phyloP scores from a whole-genome alignment of 106 monocot species.

The Acorus gramineus region DNA sequence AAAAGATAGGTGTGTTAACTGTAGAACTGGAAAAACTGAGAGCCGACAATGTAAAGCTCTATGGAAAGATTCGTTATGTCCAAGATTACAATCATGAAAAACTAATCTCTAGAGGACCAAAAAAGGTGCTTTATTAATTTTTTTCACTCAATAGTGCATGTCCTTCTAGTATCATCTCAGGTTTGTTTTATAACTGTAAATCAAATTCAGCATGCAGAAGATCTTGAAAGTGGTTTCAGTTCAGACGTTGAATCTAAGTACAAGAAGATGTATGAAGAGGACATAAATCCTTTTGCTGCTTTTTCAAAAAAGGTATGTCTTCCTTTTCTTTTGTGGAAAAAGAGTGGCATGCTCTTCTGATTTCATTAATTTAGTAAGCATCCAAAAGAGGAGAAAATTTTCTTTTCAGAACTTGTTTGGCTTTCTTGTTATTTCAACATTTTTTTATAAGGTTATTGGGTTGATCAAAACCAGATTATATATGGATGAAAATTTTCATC shows the following conservation, averaged over 20 bases:
- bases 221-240: constrained; percentile 85
- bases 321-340: not conserved
- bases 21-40: constrained; percentile 86
- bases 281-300: constrained; percentile 99
- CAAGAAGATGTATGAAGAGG: constrained; percentile 98
- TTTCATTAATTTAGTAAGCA: not conserved
- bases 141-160: not conserved
- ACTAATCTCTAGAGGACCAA: constrained; percentile 88
- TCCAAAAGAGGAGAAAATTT: too few relatives aligned
- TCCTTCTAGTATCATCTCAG: not conserved
- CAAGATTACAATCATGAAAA: constrained; percentile 96
- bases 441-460: too few relatives aligned
- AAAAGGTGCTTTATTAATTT: constrained; percentile 43
- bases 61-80: constrained; percentile 94
- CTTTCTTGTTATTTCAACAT: too few relatives aligned
- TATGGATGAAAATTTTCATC: too few relatives aligned
- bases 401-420: too few relatives aligned
- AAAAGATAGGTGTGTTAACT: constrained; percentile 59
- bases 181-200: constrained; percentile 9
- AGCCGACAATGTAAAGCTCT: constrained; percentile 95
- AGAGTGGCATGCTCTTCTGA: too few relatives aligned
- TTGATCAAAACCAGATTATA: too few relatives aligned
- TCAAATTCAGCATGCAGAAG: constrained; percentile 72
- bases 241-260: constrained; percentile 98
- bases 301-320: constrained; percentile 81